Percentiles rank a stretch among this genome's conserved stretches.
These are phyloP conservation scores for Acanthamoeba triangularis DNA, from an alignment of 208 protist genomes.

Conservation along the genomic window DNA sequence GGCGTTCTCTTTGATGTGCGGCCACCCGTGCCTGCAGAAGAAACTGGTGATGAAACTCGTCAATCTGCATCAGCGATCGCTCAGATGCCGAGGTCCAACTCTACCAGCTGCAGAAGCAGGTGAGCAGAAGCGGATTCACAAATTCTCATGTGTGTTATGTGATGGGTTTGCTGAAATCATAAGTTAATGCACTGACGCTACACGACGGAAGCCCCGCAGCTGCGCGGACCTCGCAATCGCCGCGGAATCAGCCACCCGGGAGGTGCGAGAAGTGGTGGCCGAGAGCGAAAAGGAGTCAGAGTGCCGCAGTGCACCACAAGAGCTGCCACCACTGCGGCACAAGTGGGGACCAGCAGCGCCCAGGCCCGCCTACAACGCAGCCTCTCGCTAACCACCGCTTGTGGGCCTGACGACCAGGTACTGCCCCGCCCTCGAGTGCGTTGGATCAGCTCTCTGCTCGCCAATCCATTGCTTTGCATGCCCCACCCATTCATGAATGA, in stretches of 20 bases:
- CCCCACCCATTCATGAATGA: too few species aligned
- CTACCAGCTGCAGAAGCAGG: slow-evolving; percentile 13
- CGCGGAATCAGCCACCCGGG: too few species aligned
- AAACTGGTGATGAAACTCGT: slow-evolving; percentile 22
- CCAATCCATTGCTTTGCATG: too few species aligned
- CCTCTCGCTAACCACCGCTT: neutral
- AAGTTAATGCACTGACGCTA: too few species aligned
- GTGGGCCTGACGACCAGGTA: neutral
- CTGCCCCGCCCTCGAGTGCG: neutral
- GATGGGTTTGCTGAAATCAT: too few species aligned
- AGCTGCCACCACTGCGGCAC: too few species aligned
- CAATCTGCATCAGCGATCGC: neutral
- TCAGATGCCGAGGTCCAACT: neutral
- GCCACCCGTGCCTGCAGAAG: neutral
- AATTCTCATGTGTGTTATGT: too few species aligned
- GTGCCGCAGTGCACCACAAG: too few species aligned
- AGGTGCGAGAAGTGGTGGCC: neutral
- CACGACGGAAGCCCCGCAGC: too few species aligned
- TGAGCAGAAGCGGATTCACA: too few species aligned
- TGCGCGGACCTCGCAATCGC: neutral
- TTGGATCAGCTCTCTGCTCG: neutral
- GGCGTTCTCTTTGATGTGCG: neutral
- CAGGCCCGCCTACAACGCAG: neutral
- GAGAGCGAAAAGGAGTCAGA: neutral
- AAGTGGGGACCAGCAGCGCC: too few species aligned